Conservation (phyloP, 164 flowering plant species). For the Sextonia rubra region DNA sequence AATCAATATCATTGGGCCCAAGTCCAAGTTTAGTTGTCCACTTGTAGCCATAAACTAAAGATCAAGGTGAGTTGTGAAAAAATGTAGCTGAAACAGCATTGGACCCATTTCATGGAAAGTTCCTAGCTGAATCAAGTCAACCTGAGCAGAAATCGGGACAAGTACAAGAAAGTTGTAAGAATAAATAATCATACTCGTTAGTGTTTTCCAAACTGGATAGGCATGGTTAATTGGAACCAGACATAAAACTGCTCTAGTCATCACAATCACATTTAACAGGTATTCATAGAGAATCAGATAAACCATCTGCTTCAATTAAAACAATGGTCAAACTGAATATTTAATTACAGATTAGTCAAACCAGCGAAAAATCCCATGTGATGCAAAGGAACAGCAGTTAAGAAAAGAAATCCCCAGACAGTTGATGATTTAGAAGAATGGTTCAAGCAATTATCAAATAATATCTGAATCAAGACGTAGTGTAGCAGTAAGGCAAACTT, state of each 20-base stretch:
- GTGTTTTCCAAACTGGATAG: not conserved
- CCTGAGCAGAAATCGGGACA: not conserved
- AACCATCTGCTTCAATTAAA: not conserved
- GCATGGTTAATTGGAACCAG: not conserved
- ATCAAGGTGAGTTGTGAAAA: not conserved
- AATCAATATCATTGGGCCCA: not conserved
- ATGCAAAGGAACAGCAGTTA: too few species aligned
- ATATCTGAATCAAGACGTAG: too few species aligned
- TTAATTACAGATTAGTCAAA: too few species aligned
- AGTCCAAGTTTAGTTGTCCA: not conserved
- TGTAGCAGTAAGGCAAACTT: too few species aligned
- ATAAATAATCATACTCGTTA: not conserved
- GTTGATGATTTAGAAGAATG: too few species aligned
- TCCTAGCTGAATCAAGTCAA: not conserved
- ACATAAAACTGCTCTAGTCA: not conserved
- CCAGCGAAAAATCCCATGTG: too few species aligned
- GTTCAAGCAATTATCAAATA: too few species aligned
- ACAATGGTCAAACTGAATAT: not conserved
- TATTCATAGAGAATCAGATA: not conserved
- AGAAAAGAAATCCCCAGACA: too few species aligned
- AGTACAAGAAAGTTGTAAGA: not conserved
- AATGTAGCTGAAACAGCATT: not conserved
- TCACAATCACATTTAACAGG: not conserved
- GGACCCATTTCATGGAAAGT: not conserved
- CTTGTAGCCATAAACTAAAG: not conserved